phyloP scores from a whole-genome alignment of 2,329 filamentous ascomycete genomes.

The Epicoccum nigrum region DNA sequence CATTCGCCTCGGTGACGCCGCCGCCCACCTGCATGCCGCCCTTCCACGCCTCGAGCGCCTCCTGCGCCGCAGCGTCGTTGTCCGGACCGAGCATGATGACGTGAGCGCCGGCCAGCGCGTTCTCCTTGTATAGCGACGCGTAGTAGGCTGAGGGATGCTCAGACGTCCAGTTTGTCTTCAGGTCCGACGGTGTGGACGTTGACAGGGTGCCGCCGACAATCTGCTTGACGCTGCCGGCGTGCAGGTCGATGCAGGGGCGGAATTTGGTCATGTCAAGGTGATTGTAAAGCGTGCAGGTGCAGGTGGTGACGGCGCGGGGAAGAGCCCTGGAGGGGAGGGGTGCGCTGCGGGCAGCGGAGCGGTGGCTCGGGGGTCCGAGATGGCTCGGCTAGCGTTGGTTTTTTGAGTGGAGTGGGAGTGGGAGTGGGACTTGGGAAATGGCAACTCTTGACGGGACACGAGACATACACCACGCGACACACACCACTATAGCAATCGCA shows the following conservation, averaged over 20 bases:
- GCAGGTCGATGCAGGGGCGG: conserved; percentile 94
- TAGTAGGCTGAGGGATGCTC: conserved; percentile 81
- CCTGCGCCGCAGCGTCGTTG: conserved; percentile 78
- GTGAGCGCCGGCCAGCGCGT: conserved; percentile 78
- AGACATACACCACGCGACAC: neutral
- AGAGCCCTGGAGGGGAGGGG: no score
- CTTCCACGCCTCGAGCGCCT: conserved; percentile 80
- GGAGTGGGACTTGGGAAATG: neutral
- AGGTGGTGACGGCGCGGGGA: conserved; percentile 14
- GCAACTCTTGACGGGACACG: neutral
- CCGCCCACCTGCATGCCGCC: conserved; percentile 85
- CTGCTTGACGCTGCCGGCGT: conserved; percentile 97
- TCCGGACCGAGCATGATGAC: conserved; percentile 95
- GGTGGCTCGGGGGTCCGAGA: conserved; percentile 27
- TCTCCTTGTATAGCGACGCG: conserved; percentile 78
- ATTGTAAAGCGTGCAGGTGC: no score
- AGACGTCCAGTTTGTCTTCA: conserved; percentile 94
- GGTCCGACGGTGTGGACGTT: conserved; percentile 41
- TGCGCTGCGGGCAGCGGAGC: conserved; percentile 7
- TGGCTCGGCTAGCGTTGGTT: conserved; percentile 18
- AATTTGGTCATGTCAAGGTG: conserved; percentile 98
- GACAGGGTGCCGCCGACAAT: conserved; percentile 91
- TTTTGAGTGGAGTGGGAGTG: neutral
- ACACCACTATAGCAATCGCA: neutral
- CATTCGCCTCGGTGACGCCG: conserved; percentile 88